Base-by-base conservation (phyloP, 306 rosid species). In the Quercus aquifolioides region DNA sequence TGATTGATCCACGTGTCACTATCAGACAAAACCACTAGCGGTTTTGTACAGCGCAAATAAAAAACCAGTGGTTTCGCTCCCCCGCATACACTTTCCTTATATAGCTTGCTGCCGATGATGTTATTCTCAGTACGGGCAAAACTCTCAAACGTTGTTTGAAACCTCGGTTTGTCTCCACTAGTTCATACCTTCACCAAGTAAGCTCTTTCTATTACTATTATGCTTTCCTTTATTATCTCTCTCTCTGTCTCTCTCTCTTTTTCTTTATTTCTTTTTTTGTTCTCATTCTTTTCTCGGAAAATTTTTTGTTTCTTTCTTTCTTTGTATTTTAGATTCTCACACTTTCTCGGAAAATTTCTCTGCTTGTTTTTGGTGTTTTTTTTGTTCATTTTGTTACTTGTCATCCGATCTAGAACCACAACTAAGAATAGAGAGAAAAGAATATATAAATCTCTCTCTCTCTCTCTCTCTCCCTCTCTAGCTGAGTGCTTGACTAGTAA, bases 1-100 rank as follows among this genome's bases (percentile, higher is more conserved):
- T 57, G 59, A 89, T 90, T 94, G 90, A 91, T 63, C 90, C 91
- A 90, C 89, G 88, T 94, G 83, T 0, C 54, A 71, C 3, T 0
- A 7, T 4, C 10, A 4, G 0, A 0, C 1, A 46, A 90, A 83
- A 80, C 93, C 84, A 41, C 43, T 10, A 3, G 73, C 46, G 79
- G 89, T 86, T 85, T 87, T 79, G 2, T 0, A 31, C 69, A 14
- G 19, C 12, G 11, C 46, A 41, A 49, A 49, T 10, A 11, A 28
- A 23, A 60, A 81, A 41, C 62, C 18, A 14, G 88, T 38, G 79
- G 88, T 85, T 90, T 89, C 35, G 20, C 10, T 49, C 19, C 75
- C 59, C 81, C 74, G 41, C 83, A 21, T 76, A 74, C 82, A 79
- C 92, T 86, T 94, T 91, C 97, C 98, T 82, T 89, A 88, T 85